A percentile compares a stretch with the other conserved stretches of the same genome.
These are phyloP conservation scores for cucumber (Cucumis sativus) DNA, from an alignment of 306 rosid species.

Conservation along the genomic window Cucumber_9930_V3 NC_026660.2:22153001-22153500, in stretches of 20 bases:
- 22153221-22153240: background rate
- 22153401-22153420: background rate
- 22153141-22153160: conserved; percentile 68
- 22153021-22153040: conserved; percentile 48
- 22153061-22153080: conserved; percentile 71
- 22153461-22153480: background rate
- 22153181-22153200: background rate
- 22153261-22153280: background rate
- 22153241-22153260: background rate
- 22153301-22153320: background rate
- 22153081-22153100: conserved; percentile 64
- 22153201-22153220: background rate
- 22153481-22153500: background rate
- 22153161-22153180: conserved; percentile 37
- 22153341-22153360: background rate
- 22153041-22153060: conserved; percentile 52
- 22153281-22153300: background rate
- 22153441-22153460: background rate
- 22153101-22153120: conserved; percentile 64
- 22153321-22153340: background rate
- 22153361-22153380: background rate
- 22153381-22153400: background rate
- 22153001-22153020: conserved; percentile 59
- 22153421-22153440: background rate
- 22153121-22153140: conserved; percentile 70